Percentiles rank a stretch among this genome's conserved stretches.
These are phyloP conservation scores for Penicillium desertorum DNA, from an alignment of 495 filamentous ascomycete species.

Conservation along the genomic window DNA sequence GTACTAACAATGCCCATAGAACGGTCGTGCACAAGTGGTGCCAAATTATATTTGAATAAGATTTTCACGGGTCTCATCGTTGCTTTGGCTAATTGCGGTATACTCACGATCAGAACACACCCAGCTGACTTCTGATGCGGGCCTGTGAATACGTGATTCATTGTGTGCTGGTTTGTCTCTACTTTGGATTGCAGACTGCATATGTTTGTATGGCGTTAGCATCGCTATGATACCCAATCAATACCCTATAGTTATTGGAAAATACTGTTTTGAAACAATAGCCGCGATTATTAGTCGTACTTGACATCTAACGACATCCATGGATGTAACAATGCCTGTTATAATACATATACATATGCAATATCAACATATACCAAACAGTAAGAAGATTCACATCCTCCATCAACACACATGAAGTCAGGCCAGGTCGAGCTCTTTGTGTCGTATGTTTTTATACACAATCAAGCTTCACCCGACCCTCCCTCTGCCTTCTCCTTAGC, in stretches of 20 bases:
- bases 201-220: neutral
- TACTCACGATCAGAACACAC: neutral
- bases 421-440: neutral
- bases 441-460: neutral
- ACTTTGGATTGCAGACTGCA: neutral
- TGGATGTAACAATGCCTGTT: neutral
- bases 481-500: conserved; percentile 22
- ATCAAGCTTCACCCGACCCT: conserved; percentile 2
- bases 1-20: conserved; percentile 21
- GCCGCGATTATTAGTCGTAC: neutral
- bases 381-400: neutral
- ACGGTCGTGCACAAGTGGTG: conserved; percentile 28
- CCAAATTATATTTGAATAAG: conserved; percentile 20
- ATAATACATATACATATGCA: neutral
- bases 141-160: neutral
- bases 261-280: neutral
- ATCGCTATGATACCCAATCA: conserved; percentile 4
- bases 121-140: neutral
- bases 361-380: neutral
- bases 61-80: neutral
- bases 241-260: neutral
- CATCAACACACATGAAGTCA: neutral
- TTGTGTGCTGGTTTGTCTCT: neutral
- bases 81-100: conserved; percentile 8
- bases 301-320: neutral